Evolutionary conservation across 2,329 filamentous ascomycete genomes (phyloP).

Genomic region (Chaetomium sp.): DNA sequence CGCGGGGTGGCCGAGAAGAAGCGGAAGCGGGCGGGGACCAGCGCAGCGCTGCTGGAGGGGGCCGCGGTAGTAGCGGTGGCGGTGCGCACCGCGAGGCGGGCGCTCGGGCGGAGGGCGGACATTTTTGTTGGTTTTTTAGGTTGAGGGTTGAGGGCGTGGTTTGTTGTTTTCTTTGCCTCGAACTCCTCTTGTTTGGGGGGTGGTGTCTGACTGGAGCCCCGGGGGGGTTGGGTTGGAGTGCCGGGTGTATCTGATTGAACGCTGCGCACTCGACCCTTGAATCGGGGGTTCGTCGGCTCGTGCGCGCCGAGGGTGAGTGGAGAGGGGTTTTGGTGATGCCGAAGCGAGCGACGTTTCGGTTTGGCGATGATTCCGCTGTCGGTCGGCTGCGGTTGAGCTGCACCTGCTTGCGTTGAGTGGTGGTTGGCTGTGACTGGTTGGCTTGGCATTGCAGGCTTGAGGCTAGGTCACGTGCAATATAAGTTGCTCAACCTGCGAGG

Average conservation of each 20-base stretch:
- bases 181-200: too few relatives aligned
- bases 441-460: not conserved
- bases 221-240: not conserved
- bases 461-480: slow-evolving; percentile 13
- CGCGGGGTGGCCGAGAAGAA: slow-evolving; percentile 50
- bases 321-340: slow-evolving; percentile 4
- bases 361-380: slow-evolving; percentile 6
- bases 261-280: not conserved
- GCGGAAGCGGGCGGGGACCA: slow-evolving; percentile 9
- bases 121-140: slow-evolving; percentile 11
- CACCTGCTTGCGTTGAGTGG: not conserved
- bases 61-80: not conserved
- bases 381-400: slow-evolving; percentile 13
- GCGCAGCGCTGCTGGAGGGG: not conserved
- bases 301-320: slow-evolving; percentile 6
- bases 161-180: not conserved
- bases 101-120: slow-evolving; percentile 21
- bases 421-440: slow-evolving; percentile 12
- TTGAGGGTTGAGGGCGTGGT: not conserved
- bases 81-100: slow-evolving; percentile 12
- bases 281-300: not conserved
- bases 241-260: not conserved
- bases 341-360: slow-evolving; percentile 19
- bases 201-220: not conserved
- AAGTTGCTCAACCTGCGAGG: too few relatives aligned